Evolutionary conservation across 2,329 filamentous ascomycete species (phyloP).

Genomic region (Paecilomyces sp.): DNA sequence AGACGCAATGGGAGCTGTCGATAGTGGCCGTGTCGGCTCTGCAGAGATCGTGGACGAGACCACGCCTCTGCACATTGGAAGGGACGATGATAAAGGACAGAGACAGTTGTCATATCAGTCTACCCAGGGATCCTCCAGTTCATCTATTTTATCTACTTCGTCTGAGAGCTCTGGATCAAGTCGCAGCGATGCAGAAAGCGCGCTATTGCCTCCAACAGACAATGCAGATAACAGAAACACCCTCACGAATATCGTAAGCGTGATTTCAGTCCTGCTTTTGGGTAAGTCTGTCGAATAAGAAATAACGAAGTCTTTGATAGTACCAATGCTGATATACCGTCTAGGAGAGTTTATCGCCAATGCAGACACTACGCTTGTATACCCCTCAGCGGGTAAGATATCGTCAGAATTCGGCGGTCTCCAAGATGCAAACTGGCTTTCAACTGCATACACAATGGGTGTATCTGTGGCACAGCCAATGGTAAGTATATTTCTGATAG

Average conservation of each 20-base stretch:
- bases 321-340: background rate
- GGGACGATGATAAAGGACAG: background rate
- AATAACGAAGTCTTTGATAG: background rate
- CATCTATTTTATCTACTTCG: background rate
- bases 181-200: background rate
- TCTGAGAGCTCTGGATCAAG: background rate
- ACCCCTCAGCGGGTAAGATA: slow-evolving; percentile 59
- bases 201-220: background rate
- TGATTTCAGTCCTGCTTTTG: slow-evolving; percentile 21
- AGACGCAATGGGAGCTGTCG: background rate
- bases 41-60: background rate
- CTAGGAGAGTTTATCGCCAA: slow-evolving; percentile 59
- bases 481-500: slow-evolving; percentile 26
- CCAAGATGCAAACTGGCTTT: slow-evolving; percentile 52
- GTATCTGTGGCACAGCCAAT: slow-evolving; percentile 47
- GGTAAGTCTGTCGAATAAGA: slow-evolving; percentile 10
- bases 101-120: background rate
- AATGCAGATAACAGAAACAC: slow-evolving; percentile 1
- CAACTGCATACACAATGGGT: slow-evolving; percentile 47
- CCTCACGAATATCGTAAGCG: slow-evolving; percentile 12
- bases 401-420: slow-evolving; percentile 55
- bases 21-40: background rate
- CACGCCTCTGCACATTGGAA: background rate
- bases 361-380: slow-evolving; percentile 56
- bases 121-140: background rate